phyloP scores from a whole-genome alignment of 164 flowering plant species.

The Cinnamomum micranthum region DNA sequence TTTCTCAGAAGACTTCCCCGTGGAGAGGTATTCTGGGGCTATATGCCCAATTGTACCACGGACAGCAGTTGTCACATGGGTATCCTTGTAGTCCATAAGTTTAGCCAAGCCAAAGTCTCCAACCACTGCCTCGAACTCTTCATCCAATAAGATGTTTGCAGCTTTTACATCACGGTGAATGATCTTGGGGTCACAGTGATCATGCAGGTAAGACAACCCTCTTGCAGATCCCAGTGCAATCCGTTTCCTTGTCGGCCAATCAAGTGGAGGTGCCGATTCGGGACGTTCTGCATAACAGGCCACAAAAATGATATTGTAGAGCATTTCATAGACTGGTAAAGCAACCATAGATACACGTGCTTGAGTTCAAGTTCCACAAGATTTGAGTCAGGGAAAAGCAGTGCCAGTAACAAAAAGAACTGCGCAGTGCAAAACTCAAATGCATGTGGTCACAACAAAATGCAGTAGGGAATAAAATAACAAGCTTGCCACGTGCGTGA shows the following conservation, averaged over 20 bases:
- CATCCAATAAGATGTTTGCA: constrained; percentile 87
- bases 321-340: constrained; percentile 1
- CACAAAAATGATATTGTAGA: constrained; percentile 2
- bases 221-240: constrained; percentile 90
- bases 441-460: too few species aligned
- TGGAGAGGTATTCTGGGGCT: constrained; percentile 91
- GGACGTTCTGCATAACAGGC: constrained; percentile 53
- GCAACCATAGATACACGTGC: background rate
- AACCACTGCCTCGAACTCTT: constrained; percentile 95
- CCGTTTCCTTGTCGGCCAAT: constrained; percentile 76
- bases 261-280: constrained; percentile 62
- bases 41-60: constrained; percentile 96
- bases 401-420: background rate
- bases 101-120: constrained; percentile 98
- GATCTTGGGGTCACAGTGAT: constrained; percentile 95
- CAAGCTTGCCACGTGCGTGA: too few species aligned
- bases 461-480: too few species aligned
- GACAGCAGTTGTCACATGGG: constrained; percentile 95
- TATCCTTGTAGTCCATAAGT: constrained; percentile 95
- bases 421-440: too few species aligned
- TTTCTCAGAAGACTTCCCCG: constrained; percentile 92
- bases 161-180: constrained; percentile 98
- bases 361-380: background rate
- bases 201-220: constrained; percentile 90
- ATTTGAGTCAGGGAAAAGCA: background rate